phyloP scores from a whole-genome alignment of 352 stramenopile genomes.

The Pythium dissimile region DNA sequence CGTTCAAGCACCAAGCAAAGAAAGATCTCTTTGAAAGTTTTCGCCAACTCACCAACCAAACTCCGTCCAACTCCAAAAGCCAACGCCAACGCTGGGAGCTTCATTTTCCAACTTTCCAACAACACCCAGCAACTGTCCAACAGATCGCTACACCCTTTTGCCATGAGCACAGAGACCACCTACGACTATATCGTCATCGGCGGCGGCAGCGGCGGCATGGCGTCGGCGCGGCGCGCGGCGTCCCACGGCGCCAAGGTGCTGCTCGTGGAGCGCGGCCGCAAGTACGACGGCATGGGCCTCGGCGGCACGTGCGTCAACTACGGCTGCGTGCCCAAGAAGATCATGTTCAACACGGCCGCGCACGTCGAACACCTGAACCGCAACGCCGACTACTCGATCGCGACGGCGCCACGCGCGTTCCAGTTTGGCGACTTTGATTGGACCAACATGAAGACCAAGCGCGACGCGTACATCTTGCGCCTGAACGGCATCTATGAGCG shows the following conservation, averaged over 20 bases:
- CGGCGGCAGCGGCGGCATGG: constrained; percentile 89
- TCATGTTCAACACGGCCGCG: constrained; percentile 93
- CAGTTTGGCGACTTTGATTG: constrained; percentile 87
- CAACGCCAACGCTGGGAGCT: too few relatives aligned
- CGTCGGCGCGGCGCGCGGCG: constrained; percentile 89
- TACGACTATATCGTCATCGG: constrained; percentile 93
- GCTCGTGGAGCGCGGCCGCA: constrained; percentile 87
- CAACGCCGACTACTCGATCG: constrained; percentile 70
- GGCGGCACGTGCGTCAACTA: constrained; percentile 99
- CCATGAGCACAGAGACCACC: constrained; percentile 38
- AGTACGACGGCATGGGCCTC: constrained; percentile 58
- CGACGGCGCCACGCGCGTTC: constrained; percentile 38
- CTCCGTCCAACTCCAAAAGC: too few relatives aligned
- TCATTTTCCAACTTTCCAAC: constrained; percentile 4
- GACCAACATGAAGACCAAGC: constrained; percentile 88
- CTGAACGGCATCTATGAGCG: constrained; percentile 97
- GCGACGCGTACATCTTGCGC: constrained; percentile 93
- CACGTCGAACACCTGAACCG: constrained; percentile 78
- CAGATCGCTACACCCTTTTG: background rate
- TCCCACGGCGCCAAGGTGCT: constrained; percentile 94
- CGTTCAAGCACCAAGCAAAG: too few relatives aligned
- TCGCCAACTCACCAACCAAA: too few relatives aligned
- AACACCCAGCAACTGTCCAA: too few relatives aligned
- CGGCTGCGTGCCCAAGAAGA: constrained; percentile 98
- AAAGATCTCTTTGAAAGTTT: too few relatives aligned